phyloP scores from a whole-genome alignment of 2,329 filamentous ascomycete genomes.

The Phialophora verrucosa region DNA sequence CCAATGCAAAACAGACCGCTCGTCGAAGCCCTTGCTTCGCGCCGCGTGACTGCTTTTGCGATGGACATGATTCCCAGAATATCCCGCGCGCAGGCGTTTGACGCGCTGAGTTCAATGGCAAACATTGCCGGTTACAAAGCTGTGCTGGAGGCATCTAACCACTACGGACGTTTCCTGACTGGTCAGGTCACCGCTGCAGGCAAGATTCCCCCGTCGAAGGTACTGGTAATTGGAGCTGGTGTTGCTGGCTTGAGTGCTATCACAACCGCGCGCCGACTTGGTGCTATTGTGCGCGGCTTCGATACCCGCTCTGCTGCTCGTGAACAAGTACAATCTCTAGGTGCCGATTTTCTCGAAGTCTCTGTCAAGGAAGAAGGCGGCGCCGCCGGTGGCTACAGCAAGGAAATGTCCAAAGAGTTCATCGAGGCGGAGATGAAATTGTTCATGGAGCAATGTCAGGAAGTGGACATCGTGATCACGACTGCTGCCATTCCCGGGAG shows the following conservation, averaged over 20 bases:
- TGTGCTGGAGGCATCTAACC: conserved; percentile 85
- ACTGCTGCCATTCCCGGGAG: conserved; percentile 89
- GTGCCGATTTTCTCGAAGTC: conserved; percentile 88
- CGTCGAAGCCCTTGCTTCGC: conserved; percentile 73
- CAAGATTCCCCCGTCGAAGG: conserved; percentile 87
- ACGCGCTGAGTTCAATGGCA: conserved; percentile 87
- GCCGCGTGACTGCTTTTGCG: conserved; percentile 77
- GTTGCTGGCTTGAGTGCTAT: conserved; percentile 89
- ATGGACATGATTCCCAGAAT: conserved; percentile 95
- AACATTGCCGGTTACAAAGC: conserved; percentile 95
- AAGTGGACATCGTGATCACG: conserved; percentile 91
- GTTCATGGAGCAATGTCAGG: conserved; percentile 82
- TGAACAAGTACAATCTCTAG: conserved; percentile 88
- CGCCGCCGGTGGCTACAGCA: conserved; percentile 84
- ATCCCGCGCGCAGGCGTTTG: conserved; percentile 84
- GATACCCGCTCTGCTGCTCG: conserved; percentile 87
- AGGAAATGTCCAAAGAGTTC: conserved; percentile 93
- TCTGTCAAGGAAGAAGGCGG: conserved; percentile 83
- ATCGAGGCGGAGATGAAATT: conserved; percentile 92
- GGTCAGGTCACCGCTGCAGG: conserved; percentile 90
- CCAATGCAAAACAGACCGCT: conserved; percentile 78
- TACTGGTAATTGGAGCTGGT: conserved; percentile 86
- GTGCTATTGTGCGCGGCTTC: conserved; percentile 87
- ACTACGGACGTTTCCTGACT: conserved; percentile 85
- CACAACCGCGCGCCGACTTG: conserved; percentile 81